Conservation (phyloP, 345 rosid species). For the Gossypium herbaceum region DNA sequence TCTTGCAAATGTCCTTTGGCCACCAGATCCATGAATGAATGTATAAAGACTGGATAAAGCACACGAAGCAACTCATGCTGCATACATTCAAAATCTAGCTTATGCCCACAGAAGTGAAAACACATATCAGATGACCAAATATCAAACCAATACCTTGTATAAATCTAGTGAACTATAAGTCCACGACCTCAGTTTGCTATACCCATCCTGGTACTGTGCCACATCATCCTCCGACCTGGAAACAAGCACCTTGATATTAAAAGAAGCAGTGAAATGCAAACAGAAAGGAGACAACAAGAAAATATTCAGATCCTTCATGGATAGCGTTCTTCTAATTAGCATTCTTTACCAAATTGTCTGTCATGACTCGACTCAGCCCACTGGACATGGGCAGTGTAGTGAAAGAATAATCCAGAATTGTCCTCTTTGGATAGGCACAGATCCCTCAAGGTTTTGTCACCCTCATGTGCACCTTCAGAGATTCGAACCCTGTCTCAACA, state of each 20-base stretch:
- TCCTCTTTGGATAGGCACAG: too few relatives aligned
- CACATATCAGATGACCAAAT: neutral
- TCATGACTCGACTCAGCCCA: too few relatives aligned
- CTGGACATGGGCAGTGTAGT: too few relatives aligned
- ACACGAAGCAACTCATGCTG: slow-evolving; percentile 96
- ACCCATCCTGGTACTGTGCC: slow-evolving; percentile 59
- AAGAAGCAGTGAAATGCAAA: neutral
- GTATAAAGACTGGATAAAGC: slow-evolving; percentile 92
- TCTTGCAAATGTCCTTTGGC: slow-evolving; percentile 78
- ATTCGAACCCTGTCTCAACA: too few relatives aligned
- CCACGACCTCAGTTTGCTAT: slow-evolving; percentile 86
- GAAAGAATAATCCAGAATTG: too few relatives aligned
- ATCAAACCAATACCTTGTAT: slow-evolving; percentile 54
- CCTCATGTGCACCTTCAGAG: too few relatives aligned
- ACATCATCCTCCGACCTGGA: slow-evolving; percentile 65
- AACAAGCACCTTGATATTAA: neutral
- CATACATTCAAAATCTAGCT: slow-evolving; percentile 22
- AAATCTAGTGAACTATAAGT: slow-evolving; percentile 72
- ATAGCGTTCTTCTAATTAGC: neutral
- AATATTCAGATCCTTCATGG: neutral
- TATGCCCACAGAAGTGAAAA: neutral
- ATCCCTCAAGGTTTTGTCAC: too few relatives aligned
- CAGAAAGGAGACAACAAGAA: neutral
- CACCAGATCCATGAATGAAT: slow-evolving; percentile 89
- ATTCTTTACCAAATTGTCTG: neutral